Evolutionary conservation across 441 rosid genomes (phyloP), one percentile per base, ranked within the genome.

Genomic region (Corymbia calophylla): DNA sequence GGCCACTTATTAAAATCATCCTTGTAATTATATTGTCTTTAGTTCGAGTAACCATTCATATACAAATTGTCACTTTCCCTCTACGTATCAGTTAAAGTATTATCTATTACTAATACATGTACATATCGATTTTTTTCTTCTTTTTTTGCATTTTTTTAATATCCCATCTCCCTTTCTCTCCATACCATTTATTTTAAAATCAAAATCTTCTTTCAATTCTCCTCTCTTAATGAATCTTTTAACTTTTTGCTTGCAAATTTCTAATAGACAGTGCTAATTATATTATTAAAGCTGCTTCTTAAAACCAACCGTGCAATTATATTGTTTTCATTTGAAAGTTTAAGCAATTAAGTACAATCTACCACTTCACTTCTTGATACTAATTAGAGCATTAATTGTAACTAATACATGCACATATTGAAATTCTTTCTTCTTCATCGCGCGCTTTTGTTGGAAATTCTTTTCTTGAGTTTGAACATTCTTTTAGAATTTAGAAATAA

Each of bases 381-480:
- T 18, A 18, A 32, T 32, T 19, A 9, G 13, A 68, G 2, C 7
- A 68, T 32, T 18, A 5, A 35, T 68, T 68, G 17, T 32, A 4
- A 2, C 18, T 68, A 32, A 68, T 32, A 17, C 21, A 9, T 4
- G 2, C 25, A 10, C 27, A 18, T 5, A 35, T 32, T 5, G 25
- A 18, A 70, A 70, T 8, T 9, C 27, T 35, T 19, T 35, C 2
- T 70, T 1, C 44, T 70, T 35, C 10, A 18, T 32, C 0, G 0
- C 10, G 39, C 13, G 4, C 19, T 14, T 12, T 35, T 70, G 35
- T 12, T 3, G 0, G 4, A 70, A 18, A 9, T 5, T 19, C 0
- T 32, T 6, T 9, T 19, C 11, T 70, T 3, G 4, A 19, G 19
- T 35, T 35, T 1, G 16, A 35, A 44, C 82, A 19, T 19, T 25